Percentiles rank a stretch among this genome's conserved stretches.
These are phyloP conservation scores for Cordyceps farinosa DNA, from an alignment of 2,329 filamentous ascomycete genomes.

Conservation along the genomic window DNA sequence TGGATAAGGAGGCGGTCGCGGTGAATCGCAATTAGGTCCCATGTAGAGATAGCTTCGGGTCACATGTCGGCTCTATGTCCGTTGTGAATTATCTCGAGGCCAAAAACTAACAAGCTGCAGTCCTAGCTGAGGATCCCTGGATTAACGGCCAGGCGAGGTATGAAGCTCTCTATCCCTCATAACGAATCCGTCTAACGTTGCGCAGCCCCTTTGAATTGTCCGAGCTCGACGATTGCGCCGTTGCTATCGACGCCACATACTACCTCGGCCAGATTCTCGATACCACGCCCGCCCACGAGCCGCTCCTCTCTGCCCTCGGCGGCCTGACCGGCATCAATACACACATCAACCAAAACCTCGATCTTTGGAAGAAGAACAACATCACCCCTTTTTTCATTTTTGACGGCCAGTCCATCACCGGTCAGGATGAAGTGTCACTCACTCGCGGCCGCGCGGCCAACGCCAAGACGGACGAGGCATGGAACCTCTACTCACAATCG, in stretches of 20 bases:
- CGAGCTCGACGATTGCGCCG: constrained; percentile 67
- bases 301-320: constrained; percentile 83
- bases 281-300: constrained; percentile 69
- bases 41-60: not conserved
- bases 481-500: constrained; percentile 80
- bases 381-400: constrained; percentile 89
- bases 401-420: constrained; percentile 76
- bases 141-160: constrained; percentile 35
- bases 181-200: constrained; percentile 18
- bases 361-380: constrained; percentile 63
- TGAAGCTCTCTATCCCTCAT: constrained; percentile 3
- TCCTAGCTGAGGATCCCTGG: constrained; percentile 38
- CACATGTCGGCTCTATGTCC: not conserved
- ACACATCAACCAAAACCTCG: constrained; percentile 73
- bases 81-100: not conserved
- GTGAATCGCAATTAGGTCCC: not conserved
- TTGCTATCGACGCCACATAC: constrained; percentile 86
- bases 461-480: constrained; percentile 71
- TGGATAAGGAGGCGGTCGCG: not conserved
- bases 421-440: constrained; percentile 67
- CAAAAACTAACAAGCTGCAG: constrained; percentile 23
- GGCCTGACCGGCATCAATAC: constrained; percentile 76
- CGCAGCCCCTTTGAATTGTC: constrained; percentile 59
- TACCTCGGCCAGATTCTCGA: constrained; percentile 79
- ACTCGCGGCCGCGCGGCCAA: constrained; percentile 63